These are phyloP conservation scores for Sphaerobolus stellatus DNA, from an alignment of 1,284 basidiomycete genomes.

Conservation along the genomic window DNA sequence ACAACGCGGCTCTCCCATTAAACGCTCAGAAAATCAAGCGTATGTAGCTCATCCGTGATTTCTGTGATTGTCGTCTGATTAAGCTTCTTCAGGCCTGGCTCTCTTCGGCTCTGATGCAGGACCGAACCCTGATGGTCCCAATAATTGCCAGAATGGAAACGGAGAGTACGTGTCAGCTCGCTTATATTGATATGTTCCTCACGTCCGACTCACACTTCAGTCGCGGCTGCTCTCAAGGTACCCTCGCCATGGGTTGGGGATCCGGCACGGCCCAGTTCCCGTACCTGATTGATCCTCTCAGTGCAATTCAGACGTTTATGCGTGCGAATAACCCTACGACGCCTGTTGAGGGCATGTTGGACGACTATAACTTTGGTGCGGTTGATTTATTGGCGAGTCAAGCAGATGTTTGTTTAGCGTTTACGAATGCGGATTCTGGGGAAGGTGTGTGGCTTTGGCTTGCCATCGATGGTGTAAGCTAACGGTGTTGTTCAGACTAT, in stretches of 20 bases:
- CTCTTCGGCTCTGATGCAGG: slow-evolving; percentile 64
- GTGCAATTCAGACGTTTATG: slow-evolving; percentile 65
- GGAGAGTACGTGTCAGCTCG: too few species aligned
- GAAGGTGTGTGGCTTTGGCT: slow-evolving; percentile 46
- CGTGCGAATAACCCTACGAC: slow-evolving; percentile 56
- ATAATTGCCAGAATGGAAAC: too few species aligned
- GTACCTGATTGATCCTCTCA: slow-evolving; percentile 57
- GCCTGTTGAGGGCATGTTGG: slow-evolving; percentile 55
- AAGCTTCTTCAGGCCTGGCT: slow-evolving; percentile 2
- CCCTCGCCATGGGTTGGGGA: slow-evolving; percentile 86
- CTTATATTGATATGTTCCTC: too few species aligned
- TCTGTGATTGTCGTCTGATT: neutral
- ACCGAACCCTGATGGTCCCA: slow-evolving; percentile 67
- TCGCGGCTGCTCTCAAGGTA: slow-evolving; percentile 62
- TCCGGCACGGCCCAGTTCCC: slow-evolving; percentile 52
- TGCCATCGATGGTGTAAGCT: neutral
- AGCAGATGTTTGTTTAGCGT: slow-evolving; percentile 69
- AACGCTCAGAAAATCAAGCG: slow-evolving; percentile 32
- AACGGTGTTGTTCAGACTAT: slow-evolving; percentile 35
- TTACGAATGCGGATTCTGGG: slow-evolving; percentile 72
- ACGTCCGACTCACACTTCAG: too few species aligned
- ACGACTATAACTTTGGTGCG: slow-evolving; percentile 60
- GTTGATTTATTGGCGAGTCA: slow-evolving; percentile 51
- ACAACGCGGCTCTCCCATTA: slow-evolving; percentile 56
- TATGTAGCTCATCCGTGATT: neutral